phyloP scores from a whole-genome alignment of 805 yeast species.

The Pichia pseudocactophila region DNA sequence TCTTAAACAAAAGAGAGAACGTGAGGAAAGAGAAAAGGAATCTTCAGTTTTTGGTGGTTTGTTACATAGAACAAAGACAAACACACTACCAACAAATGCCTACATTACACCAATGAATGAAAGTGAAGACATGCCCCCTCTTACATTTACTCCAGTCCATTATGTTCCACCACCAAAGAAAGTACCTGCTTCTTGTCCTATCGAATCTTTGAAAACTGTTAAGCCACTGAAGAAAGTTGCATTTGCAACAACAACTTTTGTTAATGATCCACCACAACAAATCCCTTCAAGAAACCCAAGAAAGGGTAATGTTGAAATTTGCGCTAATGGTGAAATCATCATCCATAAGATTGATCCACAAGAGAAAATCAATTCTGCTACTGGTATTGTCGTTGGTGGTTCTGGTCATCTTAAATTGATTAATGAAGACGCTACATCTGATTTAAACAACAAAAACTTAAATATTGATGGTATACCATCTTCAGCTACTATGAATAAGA shows the following conservation, averaged over 20 bases:
- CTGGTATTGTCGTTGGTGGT: conserved; percentile 76
- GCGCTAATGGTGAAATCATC: conserved; percentile 27
- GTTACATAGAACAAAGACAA: conserved; percentile 22
- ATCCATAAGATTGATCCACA: conserved; percentile 28
- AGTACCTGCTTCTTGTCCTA: conserved; percentile 21
- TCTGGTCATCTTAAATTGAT: conserved; percentile 52
- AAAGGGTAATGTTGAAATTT: conserved; percentile 57
- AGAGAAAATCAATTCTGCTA: conserved; percentile 33
- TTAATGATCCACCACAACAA: conserved; percentile 86
- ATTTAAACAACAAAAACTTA: conserved; percentile 6
- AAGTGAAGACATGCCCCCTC: conserved; percentile 17
- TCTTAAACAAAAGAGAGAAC: conserved; percentile 15
- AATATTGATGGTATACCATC: conserved; percentile 15
- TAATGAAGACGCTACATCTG: conserved; percentile 4
- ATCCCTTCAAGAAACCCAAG: conserved; percentile 81
- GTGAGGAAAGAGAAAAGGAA: conserved; percentile 14
- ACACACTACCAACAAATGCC: conserved; percentile 12
- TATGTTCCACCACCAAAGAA: conserved; percentile 26
- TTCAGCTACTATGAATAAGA: conserved; percentile 14
- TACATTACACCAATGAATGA: conserved; percentile 16
- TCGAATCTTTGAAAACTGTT: conserved; percentile 19
- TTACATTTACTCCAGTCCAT: conserved; percentile 13
- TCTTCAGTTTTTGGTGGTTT: conserved; percentile 25
- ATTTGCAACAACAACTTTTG: conserved; percentile 67
- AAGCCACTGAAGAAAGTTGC: conserved; percentile 52